Conservation (phyloP, 352 stramenopile species). For the Globisporangium middletonii region DNA sequence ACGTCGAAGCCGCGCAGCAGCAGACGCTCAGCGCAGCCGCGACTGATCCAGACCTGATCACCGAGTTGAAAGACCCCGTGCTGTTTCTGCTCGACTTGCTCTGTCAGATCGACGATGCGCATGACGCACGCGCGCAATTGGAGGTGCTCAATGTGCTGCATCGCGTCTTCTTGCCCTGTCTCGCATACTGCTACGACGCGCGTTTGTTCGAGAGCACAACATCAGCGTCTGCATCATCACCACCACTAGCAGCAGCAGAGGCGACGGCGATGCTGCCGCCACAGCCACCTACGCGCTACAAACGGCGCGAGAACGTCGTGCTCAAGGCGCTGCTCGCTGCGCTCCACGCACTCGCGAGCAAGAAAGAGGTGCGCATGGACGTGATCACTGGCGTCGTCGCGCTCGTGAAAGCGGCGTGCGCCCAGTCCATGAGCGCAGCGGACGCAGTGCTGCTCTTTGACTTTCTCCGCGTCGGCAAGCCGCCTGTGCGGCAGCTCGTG, state of each 20-base stretch:
- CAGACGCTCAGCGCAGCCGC: slow-evolving; percentile 23
- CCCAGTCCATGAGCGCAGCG: slow-evolving; percentile 48
- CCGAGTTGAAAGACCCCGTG: slow-evolving; percentile 34
- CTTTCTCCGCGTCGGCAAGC: slow-evolving; percentile 46
- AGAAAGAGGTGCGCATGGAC: slow-evolving; percentile 20
- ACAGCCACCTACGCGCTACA: neutral
- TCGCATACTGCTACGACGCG: slow-evolving; percentile 30
- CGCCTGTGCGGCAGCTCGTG: slow-evolving; percentile 35
- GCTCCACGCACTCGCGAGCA: slow-evolving; percentile 31
- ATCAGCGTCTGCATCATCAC: neutral
- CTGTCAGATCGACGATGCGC: slow-evolving; percentile 17
- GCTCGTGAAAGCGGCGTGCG: slow-evolving; percentile 39
- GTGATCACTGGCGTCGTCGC: slow-evolving; percentile 31
- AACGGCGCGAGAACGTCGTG: slow-evolving; percentile 25
- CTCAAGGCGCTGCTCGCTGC: slow-evolving; percentile 45
- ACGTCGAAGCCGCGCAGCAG: slow-evolving; percentile 33
- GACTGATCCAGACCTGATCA: slow-evolving; percentile 18
- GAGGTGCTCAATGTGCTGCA: slow-evolving; percentile 34
- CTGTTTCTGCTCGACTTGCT: slow-evolving; percentile 46
- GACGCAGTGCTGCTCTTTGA: slow-evolving; percentile 71
- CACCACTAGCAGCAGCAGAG: too few species aligned
- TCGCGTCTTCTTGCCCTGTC: slow-evolving; percentile 33
- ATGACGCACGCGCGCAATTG: slow-evolving; percentile 11
- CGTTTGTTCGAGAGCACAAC: slow-evolving; percentile 17
- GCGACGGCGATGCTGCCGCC: too few species aligned